phyloP scores from a whole-genome alignment of 495 filamentous ascomycete genomes.

The Penicillium samsonianum region DNA sequence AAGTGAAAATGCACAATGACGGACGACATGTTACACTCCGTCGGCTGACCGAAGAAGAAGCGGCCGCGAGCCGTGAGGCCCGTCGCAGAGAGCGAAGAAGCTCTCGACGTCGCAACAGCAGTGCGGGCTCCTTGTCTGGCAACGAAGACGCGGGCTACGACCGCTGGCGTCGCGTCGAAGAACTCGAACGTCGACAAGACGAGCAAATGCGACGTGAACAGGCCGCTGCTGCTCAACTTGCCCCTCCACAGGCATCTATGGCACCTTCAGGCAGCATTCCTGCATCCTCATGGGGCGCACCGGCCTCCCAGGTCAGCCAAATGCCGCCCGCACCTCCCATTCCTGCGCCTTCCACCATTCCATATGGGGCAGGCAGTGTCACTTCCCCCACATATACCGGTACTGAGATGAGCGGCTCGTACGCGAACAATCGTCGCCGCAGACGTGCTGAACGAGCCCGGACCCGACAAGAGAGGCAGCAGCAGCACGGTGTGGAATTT shows the following conservation, averaged over 20 bases:
- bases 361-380: constrained; percentile 47
- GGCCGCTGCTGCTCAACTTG: constrained; percentile 25
- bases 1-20: constrained; percentile 78
- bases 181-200: constrained; percentile 51
- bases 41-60: constrained; percentile 78
- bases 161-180: constrained; percentile 55
- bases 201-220: constrained; percentile 51
- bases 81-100: constrained; percentile 48
- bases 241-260: constrained; percentile 21
- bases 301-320: constrained; percentile 35
- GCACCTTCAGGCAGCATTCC: constrained; percentile 34
- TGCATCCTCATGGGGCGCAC: constrained; percentile 29
- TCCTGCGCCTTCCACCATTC: constrained; percentile 40
- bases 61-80: constrained; percentile 60
- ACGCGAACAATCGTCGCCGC: constrained; percentile 53
- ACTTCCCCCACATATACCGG: constrained; percentile 51
- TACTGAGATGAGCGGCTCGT: constrained; percentile 55
- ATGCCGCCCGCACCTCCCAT: constrained; percentile 38
- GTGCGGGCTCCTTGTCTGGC: constrained; percentile 48
- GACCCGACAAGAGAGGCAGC: constrained; percentile 49
- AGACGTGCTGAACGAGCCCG: constrained; percentile 54
- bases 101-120: constrained; percentile 46
- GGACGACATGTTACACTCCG: constrained; percentile 80
- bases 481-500: constrained; percentile 48
- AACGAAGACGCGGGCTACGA: constrained; percentile 43